phyloP scores from a whole-genome alignment of 352 stramenopile species.

The Phytophthora niederhauseri region DNA sequence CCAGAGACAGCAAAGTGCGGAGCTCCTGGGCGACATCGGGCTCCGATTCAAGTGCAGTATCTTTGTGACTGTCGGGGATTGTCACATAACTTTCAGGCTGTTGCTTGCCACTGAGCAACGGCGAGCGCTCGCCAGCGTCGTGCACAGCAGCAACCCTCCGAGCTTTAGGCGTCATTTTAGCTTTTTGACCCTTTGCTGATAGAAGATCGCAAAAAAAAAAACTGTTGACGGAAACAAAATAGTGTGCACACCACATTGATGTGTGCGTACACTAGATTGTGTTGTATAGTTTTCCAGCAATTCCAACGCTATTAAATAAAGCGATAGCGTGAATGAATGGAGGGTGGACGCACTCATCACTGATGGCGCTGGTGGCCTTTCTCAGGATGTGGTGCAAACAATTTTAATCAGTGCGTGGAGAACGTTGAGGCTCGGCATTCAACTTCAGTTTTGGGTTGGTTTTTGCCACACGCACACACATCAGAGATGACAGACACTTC shows the following conservation, averaged over 20 bases:
- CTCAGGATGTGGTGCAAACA: slow-evolving; percentile 3
- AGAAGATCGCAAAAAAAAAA: slow-evolving; percentile 25
- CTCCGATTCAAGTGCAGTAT: slow-evolving; percentile 16
- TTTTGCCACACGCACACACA: slow-evolving; percentile 14
- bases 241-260: slow-evolving; percentile 3
- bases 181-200: background rate
- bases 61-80: slow-evolving; percentile 9
- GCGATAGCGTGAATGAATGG: background rate
- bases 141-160: slow-evolving; percentile 11
- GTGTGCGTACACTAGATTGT: slow-evolving; percentile 1
- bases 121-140: slow-evolving; percentile 13
- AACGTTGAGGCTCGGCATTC: slow-evolving; percentile 23
- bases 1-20: slow-evolving; percentile 46
- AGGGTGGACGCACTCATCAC: background rate
- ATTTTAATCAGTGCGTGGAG: slow-evolving; percentile 14
- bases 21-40: slow-evolving; percentile 39
- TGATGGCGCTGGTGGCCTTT: slow-evolving; percentile 3
- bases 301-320: too few species aligned
- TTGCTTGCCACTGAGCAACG: slow-evolving; percentile 19
- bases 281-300: too few species aligned
- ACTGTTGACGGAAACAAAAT: background rate
- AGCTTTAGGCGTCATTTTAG: background rate
- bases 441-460: slow-evolving; percentile 18
- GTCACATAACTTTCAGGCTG: slow-evolving; percentile 24
- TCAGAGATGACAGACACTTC: slow-evolving; percentile 16